A percentile compares a stretch with the other conserved stretches of the same genome.
phyloP scores from a whole-genome alignment of 2,329 filamentous ascomycete species.

The Aspergillus jensenii region DNA sequence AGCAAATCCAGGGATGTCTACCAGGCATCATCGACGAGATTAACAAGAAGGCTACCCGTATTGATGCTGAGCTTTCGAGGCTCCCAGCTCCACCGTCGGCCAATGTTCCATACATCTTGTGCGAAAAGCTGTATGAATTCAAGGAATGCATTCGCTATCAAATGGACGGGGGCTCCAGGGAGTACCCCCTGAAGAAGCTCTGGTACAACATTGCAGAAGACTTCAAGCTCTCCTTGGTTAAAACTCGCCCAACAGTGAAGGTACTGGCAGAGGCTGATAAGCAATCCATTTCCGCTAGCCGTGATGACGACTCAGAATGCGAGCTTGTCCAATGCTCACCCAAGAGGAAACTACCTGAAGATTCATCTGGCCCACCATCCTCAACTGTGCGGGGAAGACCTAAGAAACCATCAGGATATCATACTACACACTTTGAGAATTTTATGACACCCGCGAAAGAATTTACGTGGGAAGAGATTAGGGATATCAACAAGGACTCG shows the following conservation, averaged over 20 bases:
- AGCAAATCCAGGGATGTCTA: slow-evolving; percentile 44
- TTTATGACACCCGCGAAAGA: slow-evolving; percentile 19
- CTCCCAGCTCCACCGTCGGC: slow-evolving; percentile 65
- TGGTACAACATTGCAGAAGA: slow-evolving; percentile 49
- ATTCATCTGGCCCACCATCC: background rate
- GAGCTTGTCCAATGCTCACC: slow-evolving; percentile 20
- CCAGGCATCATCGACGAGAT: slow-evolving; percentile 43
- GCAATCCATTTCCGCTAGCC: slow-evolving; percentile 36
- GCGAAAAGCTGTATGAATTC: slow-evolving; percentile 60
- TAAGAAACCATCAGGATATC: slow-evolving; percentile 11
- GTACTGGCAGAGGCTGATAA: slow-evolving; percentile 25
- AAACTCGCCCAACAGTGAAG: slow-evolving; percentile 41
- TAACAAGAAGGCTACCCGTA: slow-evolving; percentile 46
- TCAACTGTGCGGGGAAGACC: background rate
- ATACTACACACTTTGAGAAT: slow-evolving; percentile 22
- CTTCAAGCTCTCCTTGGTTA: slow-evolving; percentile 53
- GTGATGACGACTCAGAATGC: slow-evolving; percentile 26
- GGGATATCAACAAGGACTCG: slow-evolving; percentile 54
- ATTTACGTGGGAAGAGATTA: slow-evolving; percentile 46
- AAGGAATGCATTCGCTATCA: slow-evolving; percentile 54
- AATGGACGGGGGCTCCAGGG: slow-evolving; percentile 50
- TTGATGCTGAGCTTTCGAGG: slow-evolving; percentile 55
- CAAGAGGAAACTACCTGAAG: slow-evolving; percentile 23
- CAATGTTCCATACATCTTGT: slow-evolving; percentile 67
- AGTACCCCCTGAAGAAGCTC: slow-evolving; percentile 42